phyloP scores from a whole-genome alignment of 2,329 filamentous ascomycete genomes.

The Pseudopithomyces chartarum region DNA sequence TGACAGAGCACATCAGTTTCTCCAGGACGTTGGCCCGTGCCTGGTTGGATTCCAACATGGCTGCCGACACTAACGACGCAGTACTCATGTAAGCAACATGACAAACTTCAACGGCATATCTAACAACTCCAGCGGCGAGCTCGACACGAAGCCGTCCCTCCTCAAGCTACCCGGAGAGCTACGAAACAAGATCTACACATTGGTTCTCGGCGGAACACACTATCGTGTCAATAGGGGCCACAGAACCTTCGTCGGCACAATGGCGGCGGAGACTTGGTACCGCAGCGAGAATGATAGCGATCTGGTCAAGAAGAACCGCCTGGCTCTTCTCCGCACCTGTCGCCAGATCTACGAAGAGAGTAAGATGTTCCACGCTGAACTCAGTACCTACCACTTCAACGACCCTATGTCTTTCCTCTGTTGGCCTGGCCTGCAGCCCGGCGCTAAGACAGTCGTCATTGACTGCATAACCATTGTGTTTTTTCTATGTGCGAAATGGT shows the following conservation, averaged over 20 bases:
- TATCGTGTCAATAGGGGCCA: background rate
- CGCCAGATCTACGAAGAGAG: background rate
- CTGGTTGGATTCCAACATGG: background rate
- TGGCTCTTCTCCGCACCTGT: background rate
- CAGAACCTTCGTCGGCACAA: too few species aligned
- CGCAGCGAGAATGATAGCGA: background rate
- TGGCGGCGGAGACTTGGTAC: too few species aligned
- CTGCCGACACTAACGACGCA: background rate
- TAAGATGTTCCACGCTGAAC: background rate
- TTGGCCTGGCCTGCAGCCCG: background rate
- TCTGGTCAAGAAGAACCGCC: background rate
- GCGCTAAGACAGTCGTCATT: background rate
- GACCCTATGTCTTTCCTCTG: background rate
- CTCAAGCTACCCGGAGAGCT: background rate
- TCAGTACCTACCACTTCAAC: background rate
- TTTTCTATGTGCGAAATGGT: too few species aligned
- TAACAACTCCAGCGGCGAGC: background rate
- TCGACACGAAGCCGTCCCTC: background rate
- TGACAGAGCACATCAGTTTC: too few species aligned
- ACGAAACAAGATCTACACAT: background rate
- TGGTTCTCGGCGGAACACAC: background rate
- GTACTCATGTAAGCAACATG: background rate
- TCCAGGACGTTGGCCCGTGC: too few species aligned
- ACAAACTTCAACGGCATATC: background rate
- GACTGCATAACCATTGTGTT: too few species aligned